Evolutionary conservation across 2,329 filamentous ascomycete genomes (phyloP).

Genomic region (Blumeriella jaapii): DNA sequence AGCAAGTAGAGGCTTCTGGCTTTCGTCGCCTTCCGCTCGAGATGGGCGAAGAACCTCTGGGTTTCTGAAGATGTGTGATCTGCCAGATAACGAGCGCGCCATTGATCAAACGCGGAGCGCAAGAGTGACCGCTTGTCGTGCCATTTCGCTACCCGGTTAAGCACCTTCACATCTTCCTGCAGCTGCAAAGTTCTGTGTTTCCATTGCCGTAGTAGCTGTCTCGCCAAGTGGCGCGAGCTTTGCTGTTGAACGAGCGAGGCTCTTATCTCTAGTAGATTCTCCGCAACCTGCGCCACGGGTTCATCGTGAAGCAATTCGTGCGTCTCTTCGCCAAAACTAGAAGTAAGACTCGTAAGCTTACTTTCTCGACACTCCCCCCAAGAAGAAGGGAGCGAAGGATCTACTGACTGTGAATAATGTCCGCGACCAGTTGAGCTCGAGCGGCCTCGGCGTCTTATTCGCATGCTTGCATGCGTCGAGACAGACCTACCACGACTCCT

Average conservation of each 20-base stretch:
- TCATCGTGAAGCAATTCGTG: slow-evolving; percentile 2
- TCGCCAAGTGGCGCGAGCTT: slow-evolving; percentile 11
- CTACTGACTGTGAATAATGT: slow-evolving; percentile 3
- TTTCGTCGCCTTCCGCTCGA: slow-evolving; percentile 48
- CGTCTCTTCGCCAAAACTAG: slow-evolving; percentile 12
- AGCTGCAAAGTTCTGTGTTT: slow-evolving; percentile 23
- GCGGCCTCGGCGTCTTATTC: slow-evolving; percentile 18
- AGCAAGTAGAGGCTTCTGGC: slow-evolving; percentile 56
- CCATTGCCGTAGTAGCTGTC: slow-evolving; percentile 18
- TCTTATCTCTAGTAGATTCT: slow-evolving; percentile 16
- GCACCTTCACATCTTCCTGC: slow-evolving; percentile 28
- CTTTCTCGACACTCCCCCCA: slow-evolving; percentile 16
- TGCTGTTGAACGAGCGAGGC: slow-evolving; percentile 19
- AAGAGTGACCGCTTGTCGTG: slow-evolving; percentile 40
- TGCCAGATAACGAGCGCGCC: slow-evolving; percentile 30
- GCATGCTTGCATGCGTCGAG: slow-evolving; percentile 21
- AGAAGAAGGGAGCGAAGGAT: slow-evolving; percentile 10
- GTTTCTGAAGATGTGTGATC: slow-evolving; percentile 28
- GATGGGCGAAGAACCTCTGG: slow-evolving; percentile 40
- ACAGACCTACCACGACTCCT: slow-evolving; percentile 17
- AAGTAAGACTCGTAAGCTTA: slow-evolving; percentile 19
- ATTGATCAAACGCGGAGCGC: slow-evolving; percentile 39
- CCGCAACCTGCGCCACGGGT: slow-evolving; percentile 6
- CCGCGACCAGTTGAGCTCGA: slow-evolving; percentile 8
- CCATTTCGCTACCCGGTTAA: slow-evolving; percentile 34